These are phyloP conservation scores for Pythium aristosporum DNA, from an alignment of 352 stramenopile genomes.

Conservation along the genomic window DNA sequence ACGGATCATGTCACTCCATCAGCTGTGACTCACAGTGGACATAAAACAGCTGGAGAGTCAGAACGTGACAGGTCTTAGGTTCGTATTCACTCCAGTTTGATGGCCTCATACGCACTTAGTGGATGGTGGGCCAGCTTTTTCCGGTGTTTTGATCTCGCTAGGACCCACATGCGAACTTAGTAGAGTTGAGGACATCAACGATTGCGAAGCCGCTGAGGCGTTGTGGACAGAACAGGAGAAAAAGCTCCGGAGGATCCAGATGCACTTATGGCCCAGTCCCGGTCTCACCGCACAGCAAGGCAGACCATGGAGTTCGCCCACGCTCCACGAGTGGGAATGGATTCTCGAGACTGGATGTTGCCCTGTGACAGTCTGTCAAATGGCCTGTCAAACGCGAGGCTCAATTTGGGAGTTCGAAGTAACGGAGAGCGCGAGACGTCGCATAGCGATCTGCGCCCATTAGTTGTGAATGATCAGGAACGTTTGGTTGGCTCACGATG, in stretches of 20 bases:
- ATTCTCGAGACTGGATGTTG: too few species aligned
- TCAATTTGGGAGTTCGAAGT: too few species aligned
- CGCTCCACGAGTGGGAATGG: too few species aligned
- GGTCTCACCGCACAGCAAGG: neutral
- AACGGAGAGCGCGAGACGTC: too few species aligned
- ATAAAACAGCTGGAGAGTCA: neutral
- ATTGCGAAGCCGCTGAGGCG: too few species aligned
- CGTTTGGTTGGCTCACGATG: too few species aligned
- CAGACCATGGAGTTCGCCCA: too few species aligned
- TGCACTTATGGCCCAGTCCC: neutral
- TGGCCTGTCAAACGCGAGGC: neutral
- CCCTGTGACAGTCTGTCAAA: neutral
- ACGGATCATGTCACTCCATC: neutral
- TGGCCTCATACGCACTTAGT: neutral
- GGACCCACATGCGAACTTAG: neutral
- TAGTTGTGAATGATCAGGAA: too few species aligned
- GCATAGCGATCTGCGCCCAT: too few species aligned
- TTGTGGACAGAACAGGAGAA: neutral
- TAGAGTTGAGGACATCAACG: too few species aligned
- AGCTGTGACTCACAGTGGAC: neutral
- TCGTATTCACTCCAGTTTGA: neutral
- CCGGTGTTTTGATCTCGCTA: neutral
- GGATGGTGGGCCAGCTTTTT: neutral
- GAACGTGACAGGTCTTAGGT: neutral
- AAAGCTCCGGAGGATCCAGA: neutral